Evolutionary conservation across 129 eudicot species (phyloP), one percentile per base, ranked within the genome.

Genomic region (Saussurea involucrata): DNA sequence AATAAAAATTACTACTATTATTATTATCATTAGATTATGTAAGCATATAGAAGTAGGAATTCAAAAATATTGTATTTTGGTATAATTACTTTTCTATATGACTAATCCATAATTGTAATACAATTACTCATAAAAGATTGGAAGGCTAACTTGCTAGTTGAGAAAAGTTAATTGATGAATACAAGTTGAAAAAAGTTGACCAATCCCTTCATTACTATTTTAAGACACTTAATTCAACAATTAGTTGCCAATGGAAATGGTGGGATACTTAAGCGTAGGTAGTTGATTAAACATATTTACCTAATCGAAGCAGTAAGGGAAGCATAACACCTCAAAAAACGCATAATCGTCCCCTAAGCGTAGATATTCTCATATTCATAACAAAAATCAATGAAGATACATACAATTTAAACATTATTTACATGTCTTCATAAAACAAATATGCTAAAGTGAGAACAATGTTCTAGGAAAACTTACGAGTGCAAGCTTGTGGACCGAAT

Each of bases 401-500:
- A 4, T 33, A 37, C 31, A 69, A 24, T n/a, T 8, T 13, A 37
- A 57, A 64, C 58, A 49, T 32, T 32, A 44, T 40, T 25, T 20
- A 61, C 20, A 63, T 63, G 24, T 24, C 17, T 24, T 64, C 61
- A 69, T 75, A 76, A 3, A 61, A 27, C 11, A 79, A 20, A 60
- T 34, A 64, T 53, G 53, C 4, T 31, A 46, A 76, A 32, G 34
- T 20, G 60, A 60, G 31, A 49, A 68, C 63, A 67, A 66, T 34
- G 64, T 2, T 82, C 20, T 21, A 40, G 3, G 44, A 77, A 77
- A 68, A 66, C 58, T 72, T 87, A 95, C 98, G 89, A 95, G 77
- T 63, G 97, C 96, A 81, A 95, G 96, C 88, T 91, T 95, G 89
- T 95, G 89, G 58, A 86, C 87, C 60, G 96, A 95, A 78, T 95